These are phyloP conservation scores for Fusarium bulbicola DNA, from an alignment of 2,329 filamentous ascomycete species.

Conservation along the genomic window DNA sequence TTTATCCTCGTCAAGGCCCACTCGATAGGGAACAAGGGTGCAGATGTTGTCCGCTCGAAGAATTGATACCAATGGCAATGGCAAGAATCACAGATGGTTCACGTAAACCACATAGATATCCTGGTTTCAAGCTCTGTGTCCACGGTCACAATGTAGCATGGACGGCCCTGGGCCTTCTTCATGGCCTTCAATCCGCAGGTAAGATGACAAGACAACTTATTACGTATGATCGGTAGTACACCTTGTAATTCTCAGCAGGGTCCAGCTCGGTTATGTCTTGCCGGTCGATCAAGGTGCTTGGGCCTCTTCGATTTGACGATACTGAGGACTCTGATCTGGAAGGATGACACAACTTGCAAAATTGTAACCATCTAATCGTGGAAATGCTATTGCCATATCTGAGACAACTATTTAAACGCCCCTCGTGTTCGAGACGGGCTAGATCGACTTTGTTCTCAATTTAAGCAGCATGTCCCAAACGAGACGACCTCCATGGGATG, in stretches of 20 bases:
- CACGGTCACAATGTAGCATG: neutral
- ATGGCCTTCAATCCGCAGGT: neutral
- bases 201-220: neutral
- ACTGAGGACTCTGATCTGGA: neutral
- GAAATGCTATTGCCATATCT: neutral
- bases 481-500: conserved; percentile 14
- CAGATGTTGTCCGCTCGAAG: neutral
- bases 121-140: neutral
- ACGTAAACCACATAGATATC: neutral
- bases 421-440: neutral
- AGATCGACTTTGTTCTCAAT: conserved; percentile 12
- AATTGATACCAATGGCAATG: neutral
- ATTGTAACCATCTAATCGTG: neutral
- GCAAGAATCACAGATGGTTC: neutral
- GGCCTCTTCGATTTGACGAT: conserved; percentile 4
- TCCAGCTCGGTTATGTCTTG: conserved; percentile 32
- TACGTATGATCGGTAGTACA: conserved; percentile 9
- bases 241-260: conserved; percentile 28
- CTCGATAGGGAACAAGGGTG: conserved; percentile 5
- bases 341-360: neutral
- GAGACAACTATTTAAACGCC: neutral
- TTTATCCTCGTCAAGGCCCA: conserved; percentile 20
- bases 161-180: neutral
- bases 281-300: conserved; percentile 30
- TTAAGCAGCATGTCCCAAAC: neutral